These are phyloP conservation scores for Coniochaeta ligniaria DNA, from an alignment of 2,329 filamentous ascomycete species.

Conservation along the genomic window DNA sequence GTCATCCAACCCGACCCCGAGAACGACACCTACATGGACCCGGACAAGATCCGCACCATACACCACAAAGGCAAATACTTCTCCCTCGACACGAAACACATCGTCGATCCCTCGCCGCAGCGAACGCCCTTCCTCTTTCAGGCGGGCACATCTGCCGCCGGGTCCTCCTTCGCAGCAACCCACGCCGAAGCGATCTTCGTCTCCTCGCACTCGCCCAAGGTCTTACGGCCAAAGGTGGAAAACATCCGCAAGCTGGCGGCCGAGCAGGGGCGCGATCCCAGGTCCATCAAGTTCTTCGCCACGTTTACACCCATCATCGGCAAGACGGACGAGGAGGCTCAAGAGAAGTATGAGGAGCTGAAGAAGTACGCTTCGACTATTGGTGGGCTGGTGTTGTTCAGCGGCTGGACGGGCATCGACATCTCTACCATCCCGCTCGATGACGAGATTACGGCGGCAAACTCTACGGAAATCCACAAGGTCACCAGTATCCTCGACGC, in stretches of 20 bases:
- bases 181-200: constrained; percentile 51
- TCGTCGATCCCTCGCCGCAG: constrained; percentile 40
- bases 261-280: constrained; percentile 39
- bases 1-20: constrained; percentile 36
- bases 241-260: constrained; percentile 39
- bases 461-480: constrained; percentile 40
- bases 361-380: constrained; percentile 39
- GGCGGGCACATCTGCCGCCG: constrained; percentile 45
- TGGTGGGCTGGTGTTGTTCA: constrained; percentile 41
- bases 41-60: constrained; percentile 42
- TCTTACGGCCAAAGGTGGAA: constrained; percentile 37
- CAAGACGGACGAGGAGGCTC: constrained; percentile 36
- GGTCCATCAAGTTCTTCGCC: constrained; percentile 40
- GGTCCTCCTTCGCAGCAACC: constrained; percentile 40
- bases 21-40: constrained; percentile 43
- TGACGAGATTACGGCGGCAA: constrained; percentile 40
- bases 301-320: constrained; percentile 36
- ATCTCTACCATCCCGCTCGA: constrained; percentile 44
- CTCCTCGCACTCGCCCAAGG: constrained; percentile 35
- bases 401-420: constrained; percentile 47
- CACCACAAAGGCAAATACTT: constrained; percentile 44
- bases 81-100: constrained; percentile 25
- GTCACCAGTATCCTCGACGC: constrained; percentile 32
- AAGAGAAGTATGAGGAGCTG: constrained; percentile 34
- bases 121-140: constrained; percentile 44